A percentile compares a stretch with the other conserved stretches of the same genome.
These are phyloP conservation scores for Phylloporus scabripes DNA, from an alignment of 768 basidiomycete genomes.

Conservation along the genomic window DNA sequence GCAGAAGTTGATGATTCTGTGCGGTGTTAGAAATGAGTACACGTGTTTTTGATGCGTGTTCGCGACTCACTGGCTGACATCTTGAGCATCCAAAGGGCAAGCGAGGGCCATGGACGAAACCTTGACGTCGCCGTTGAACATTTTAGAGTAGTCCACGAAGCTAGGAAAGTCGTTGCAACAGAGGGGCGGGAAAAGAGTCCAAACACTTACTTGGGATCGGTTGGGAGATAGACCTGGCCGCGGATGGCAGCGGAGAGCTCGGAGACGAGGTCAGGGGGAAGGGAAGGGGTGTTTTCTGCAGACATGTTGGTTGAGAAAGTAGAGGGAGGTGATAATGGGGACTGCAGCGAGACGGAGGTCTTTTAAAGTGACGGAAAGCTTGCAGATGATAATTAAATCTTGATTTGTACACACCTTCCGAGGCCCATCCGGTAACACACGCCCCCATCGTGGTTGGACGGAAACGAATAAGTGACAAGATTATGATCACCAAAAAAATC, in stretches of 20 bases:
- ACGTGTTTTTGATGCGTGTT: constrained; percentile 1
- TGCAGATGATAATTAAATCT: constrained; percentile 6
- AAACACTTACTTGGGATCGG: constrained; percentile 36
- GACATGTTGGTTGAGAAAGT: constrained; percentile 13
- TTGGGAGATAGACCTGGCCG: constrained; percentile 43
- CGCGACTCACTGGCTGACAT: constrained; percentile 72
- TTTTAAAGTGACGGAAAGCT: constrained; percentile 13
- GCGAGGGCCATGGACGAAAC: constrained; percentile 57
- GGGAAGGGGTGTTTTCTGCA: not conserved
- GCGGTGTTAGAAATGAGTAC: constrained; percentile 4
- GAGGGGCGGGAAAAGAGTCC: not conserved
- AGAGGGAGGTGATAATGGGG: constrained; percentile 3
- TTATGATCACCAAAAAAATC: not conserved
- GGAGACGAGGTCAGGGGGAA: constrained; percentile 32
- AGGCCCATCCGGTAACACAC: not conserved
- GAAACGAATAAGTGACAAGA: not conserved
- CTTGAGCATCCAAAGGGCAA: constrained; percentile 71
- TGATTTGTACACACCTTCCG: constrained; percentile 11
- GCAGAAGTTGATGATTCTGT: constrained; percentile 70
- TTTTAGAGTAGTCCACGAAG: constrained; percentile 31
- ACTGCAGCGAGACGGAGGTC: constrained; percentile 1
- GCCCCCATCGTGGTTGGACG: not conserved
- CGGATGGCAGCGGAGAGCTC: constrained; percentile 44
- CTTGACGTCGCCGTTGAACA: constrained; percentile 78
- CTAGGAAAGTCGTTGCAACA: constrained; percentile 11